Percentiles rank a stretch among this genome's conserved stretches.
These are phyloP conservation scores for Mycena rebaudengoi DNA, from an alignment of 768 basidiomycete species.

Conservation along the genomic window DNA sequence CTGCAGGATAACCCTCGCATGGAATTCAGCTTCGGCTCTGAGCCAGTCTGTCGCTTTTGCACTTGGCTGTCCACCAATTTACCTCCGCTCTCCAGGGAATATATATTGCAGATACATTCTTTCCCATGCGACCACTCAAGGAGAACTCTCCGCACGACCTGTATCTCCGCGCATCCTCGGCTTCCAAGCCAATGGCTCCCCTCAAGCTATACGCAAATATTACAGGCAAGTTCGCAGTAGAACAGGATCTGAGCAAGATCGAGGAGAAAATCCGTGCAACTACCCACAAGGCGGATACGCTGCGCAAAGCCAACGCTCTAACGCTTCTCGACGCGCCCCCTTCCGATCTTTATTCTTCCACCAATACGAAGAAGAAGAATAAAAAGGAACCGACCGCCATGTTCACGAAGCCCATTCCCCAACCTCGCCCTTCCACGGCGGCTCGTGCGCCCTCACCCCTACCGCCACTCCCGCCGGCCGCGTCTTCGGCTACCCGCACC, in stretches of 20 bases:
- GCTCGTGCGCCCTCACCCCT: conserved; percentile 37
- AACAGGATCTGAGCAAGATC: conserved; percentile 62
- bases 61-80: neutral
- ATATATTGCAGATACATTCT: conserved; percentile 70
- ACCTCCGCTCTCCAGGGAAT: conserved; percentile 57
- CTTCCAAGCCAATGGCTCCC: conserved; percentile 66
- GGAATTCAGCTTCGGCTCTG: conserved; percentile 69
- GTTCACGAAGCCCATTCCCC: conserved; percentile 41
- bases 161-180: conserved; percentile 70
- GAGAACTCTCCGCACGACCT: conserved; percentile 75
- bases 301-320: conserved; percentile 54
- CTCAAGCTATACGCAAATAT: conserved; percentile 81
- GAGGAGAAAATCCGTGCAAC: conserved; percentile 56
- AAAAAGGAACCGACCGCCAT: conserved; percentile 26
- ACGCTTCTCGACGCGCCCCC: conserved; percentile 56
- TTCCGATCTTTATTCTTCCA: conserved; percentile 45
- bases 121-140: conserved; percentile 60
- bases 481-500: conserved; percentile 37
- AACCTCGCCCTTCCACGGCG: conserved; percentile 40
- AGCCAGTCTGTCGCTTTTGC: conserved; percentile 54
- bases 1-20: conserved; percentile 61
- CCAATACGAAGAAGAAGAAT: conserved; percentile 42
- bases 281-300: conserved; percentile 52
- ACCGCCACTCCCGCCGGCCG: conserved; percentile 37
- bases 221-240: conserved; percentile 75